Conservation (phyloP, 1,139 yeast species). For the Trichomonascaceae sp. region DNA sequence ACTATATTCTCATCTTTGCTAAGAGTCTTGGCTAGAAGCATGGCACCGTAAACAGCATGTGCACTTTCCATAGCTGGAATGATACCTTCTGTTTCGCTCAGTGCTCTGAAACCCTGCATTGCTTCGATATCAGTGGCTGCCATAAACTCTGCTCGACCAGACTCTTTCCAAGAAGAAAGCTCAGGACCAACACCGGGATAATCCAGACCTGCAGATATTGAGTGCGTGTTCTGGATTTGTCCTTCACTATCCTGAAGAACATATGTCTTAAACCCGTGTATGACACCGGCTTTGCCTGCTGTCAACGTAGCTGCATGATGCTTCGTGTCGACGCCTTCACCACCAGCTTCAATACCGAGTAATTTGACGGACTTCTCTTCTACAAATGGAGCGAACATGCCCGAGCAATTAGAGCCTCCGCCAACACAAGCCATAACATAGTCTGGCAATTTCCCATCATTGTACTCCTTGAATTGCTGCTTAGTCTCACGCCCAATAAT, state of each 20-base stretch:
- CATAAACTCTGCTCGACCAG: slow-evolving; percentile 83
- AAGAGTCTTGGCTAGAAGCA: slow-evolving; percentile 82
- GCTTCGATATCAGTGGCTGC: slow-evolving; percentile 97
- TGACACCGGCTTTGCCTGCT: slow-evolving; percentile 91
- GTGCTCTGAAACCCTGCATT: slow-evolving; percentile 74
- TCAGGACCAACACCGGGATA: slow-evolving; percentile 99
- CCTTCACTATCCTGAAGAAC: slow-evolving; percentile 90
- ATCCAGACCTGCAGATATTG: slow-evolving; percentile 96
- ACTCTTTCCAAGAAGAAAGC: slow-evolving; percentile 88
- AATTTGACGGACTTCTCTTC: slow-evolving; percentile 69
- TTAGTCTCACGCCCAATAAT: slow-evolving; percentile 94
- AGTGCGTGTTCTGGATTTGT: slow-evolving; percentile 95
- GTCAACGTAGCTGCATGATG: slow-evolving; percentile 91
- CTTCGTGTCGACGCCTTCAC: slow-evolving; percentile 85
- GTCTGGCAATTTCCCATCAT: slow-evolving; percentile 80
- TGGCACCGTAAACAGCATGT: slow-evolving; percentile 90
- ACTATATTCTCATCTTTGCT: slow-evolving; percentile 72
- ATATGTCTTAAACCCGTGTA: slow-evolving; percentile 95
- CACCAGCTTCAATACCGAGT: slow-evolving; percentile 98
- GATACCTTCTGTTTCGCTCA: slow-evolving; percentile 93
- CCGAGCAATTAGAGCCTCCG: slow-evolving; percentile 96
- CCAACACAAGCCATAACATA: slow-evolving; percentile 98
- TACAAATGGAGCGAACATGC: slow-evolving; percentile 92
- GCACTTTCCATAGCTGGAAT: slow-evolving; percentile 98
- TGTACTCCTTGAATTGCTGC: slow-evolving; percentile 74